Evolutionary conservation across 2,329 filamentous ascomycete genomes (phyloP).

Genomic region (Penicillium sclerotigenum): DNA sequence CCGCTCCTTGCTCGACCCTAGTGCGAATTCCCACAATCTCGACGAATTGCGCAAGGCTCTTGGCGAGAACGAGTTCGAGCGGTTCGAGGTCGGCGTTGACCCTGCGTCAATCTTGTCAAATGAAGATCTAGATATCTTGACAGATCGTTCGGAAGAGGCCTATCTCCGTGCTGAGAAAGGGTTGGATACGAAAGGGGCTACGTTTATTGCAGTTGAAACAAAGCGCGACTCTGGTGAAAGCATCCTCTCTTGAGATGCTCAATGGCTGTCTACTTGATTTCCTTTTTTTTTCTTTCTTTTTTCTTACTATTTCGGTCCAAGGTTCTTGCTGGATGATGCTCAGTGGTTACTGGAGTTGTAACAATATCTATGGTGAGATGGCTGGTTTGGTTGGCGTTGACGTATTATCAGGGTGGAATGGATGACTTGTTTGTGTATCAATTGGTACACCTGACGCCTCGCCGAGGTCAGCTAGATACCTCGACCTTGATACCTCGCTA

Average conservation of each 20-base stretch:
- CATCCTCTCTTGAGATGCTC: slow-evolving; percentile 30
- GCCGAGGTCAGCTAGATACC: neutral
- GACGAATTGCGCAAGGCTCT: slow-evolving; percentile 62
- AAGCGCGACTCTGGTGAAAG: slow-evolving; percentile 48
- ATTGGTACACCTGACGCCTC: neutral
- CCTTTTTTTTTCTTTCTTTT: neutral
- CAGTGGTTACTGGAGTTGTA: neutral
- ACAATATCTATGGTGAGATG: neutral
- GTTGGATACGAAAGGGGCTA: slow-evolving; percentile 54
- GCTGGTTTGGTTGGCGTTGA: neutral
- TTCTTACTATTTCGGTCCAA: neutral
- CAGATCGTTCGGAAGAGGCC: slow-evolving; percentile 68
- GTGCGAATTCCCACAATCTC: slow-evolving; percentile 51
- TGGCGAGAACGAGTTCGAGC: slow-evolving; percentile 70
- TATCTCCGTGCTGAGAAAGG: slow-evolving; percentile 75
- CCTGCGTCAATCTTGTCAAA: slow-evolving; percentile 69
- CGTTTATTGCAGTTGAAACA: slow-evolving; percentile 80
- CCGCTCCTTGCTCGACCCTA: slow-evolving; percentile 61
- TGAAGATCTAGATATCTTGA: slow-evolving; percentile 71
- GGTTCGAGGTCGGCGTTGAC: slow-evolving; percentile 53
- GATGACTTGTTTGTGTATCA: neutral
- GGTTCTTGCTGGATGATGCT: neutral
- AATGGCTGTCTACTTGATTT: neutral
- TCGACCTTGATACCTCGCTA: neutral
- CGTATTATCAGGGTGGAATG: neutral